A percentile compares a stretch with the other conserved stretches of the same genome.
Conservation (phyloP, 2,329 filamentous ascomycete genomes). For the Ciborinia camelliae region DNA sequence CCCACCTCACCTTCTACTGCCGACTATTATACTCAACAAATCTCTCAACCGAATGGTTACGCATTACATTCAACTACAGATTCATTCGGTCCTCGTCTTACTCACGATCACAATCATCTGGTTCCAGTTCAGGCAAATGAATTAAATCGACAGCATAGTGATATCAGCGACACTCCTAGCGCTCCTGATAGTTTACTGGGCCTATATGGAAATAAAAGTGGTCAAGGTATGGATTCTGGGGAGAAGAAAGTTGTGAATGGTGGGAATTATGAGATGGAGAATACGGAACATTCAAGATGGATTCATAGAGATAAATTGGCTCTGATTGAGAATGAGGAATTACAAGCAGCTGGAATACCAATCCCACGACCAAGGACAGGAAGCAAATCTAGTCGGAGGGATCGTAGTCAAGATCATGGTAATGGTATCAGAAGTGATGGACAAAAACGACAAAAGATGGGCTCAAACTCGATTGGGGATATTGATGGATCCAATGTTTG, state of each 20-base stretch:
- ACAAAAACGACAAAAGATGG: conserved; percentile 40
- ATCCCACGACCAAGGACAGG: conserved; percentile 52
- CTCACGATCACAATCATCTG: conserved; percentile 33
- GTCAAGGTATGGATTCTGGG: conserved; percentile 32
- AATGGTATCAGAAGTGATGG: conserved; percentile 38
- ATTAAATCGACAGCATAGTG: conserved; percentile 42
- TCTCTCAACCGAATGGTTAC: conserved; percentile 25
- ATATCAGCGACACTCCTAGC: conserved; percentile 42
- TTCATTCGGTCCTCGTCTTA: conserved; percentile 16
- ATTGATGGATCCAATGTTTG: conserved; percentile 51
- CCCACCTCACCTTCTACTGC: conserved; percentile 5
- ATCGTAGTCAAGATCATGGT: conserved; percentile 38
- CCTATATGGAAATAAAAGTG: conserved; percentile 39
- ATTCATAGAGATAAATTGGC: conserved; percentile 83
- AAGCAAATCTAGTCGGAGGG: conserved; percentile 46
- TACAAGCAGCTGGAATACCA: conserved; percentile 73
- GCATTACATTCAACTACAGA: conserved; percentile 9
- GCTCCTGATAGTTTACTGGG: conserved; percentile 48
- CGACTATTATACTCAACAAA: conserved; percentile 16
- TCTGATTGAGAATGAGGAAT: conserved; percentile 74
- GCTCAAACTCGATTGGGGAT: conserved; percentile 42
- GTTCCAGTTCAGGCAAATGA: conserved; percentile 39
- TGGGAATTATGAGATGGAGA: conserved; percentile 37
- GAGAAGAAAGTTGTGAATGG: conserved; percentile 27
- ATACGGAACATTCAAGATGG: conserved; percentile 68